Conservation (phyloP, 176 grass and related monocot genomes). For the Ensete ventricosum region DNA sequence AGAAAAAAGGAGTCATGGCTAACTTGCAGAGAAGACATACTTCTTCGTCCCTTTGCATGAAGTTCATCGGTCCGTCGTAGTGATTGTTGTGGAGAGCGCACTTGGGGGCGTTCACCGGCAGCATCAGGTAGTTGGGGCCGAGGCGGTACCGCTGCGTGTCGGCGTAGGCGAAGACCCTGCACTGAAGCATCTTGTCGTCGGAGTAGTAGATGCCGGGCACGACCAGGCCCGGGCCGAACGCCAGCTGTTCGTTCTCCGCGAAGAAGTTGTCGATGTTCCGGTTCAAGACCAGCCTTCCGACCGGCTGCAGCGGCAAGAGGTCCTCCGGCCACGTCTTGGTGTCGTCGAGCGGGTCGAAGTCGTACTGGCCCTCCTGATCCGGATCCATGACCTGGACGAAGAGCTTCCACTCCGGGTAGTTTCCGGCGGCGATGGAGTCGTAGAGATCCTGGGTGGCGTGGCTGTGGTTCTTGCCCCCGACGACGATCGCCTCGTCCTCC, state of each 20-base stretch:
- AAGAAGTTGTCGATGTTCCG: constrained; percentile 94
- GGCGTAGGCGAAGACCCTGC: constrained; percentile 77
- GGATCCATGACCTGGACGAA: constrained; percentile 86
- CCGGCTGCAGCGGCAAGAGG: constrained; percentile 48
- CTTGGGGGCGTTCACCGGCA: constrained; percentile 73
- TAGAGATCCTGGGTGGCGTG: constrained; percentile 86
- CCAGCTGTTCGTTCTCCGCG: constrained; percentile 88
- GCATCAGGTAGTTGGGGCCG: constrained; percentile 80
- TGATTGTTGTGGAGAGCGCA: constrained; percentile 69
- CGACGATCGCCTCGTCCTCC: constrained; percentile 58
- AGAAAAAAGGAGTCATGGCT: too few relatives aligned
- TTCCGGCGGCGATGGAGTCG: constrained; percentile 68
- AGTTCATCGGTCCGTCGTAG: constrained; percentile 72
- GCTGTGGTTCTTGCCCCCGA: constrained; percentile 75
- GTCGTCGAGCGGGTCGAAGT: constrained; percentile 86
- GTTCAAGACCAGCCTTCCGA: constrained; percentile 62
- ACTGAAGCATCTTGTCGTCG: constrained; percentile 98
- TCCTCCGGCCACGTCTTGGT: constrained; percentile 97
- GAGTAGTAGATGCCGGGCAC: constrained; percentile 94
- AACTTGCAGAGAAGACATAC: neutral
- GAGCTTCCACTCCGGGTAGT: constrained; percentile 85
- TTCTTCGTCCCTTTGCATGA: constrained; percentile 83
- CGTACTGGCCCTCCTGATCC: constrained; percentile 42
- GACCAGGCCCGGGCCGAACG: constrained; percentile 65
- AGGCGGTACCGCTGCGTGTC: constrained; percentile 86